These are phyloP conservation scores for Trametes pubescens DNA, from an alignment of 1,284 basidiomycete genomes.

Conservation along the genomic window DNA sequence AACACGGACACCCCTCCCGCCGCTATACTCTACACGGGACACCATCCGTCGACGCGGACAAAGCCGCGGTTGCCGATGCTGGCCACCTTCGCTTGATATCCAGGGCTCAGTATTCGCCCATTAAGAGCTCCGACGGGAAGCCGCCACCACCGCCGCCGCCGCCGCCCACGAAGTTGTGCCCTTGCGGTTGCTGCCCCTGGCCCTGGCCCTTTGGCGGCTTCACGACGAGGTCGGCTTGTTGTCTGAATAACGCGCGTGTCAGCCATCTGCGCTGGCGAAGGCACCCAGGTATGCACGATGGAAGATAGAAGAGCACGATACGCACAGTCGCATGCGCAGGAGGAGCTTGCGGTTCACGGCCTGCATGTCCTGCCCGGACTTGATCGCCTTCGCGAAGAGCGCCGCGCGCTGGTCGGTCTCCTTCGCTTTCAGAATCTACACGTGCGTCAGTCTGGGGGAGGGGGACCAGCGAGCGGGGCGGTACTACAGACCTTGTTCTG, in stretches of 20 bases:
- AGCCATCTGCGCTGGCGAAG: conserved; percentile 11
- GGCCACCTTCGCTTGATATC: too few relatives aligned
- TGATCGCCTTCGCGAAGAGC: conserved; percentile 77
- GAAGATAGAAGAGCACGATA: conserved; percentile 25
- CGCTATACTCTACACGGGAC: background rate
- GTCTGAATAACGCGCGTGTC: conserved; percentile 48
- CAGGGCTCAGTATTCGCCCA: conserved; percentile 9
- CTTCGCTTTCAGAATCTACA: conserved; percentile 77
- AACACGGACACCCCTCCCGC: background rate
- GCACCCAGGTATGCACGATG: conserved; percentile 1
- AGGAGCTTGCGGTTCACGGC: conserved; percentile 77
- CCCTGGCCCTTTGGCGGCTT: conserved; percentile 35
- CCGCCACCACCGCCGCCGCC: background rate
- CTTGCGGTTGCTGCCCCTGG: background rate
- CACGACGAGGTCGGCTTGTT: conserved; percentile 72
- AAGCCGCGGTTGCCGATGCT: too few relatives aligned
- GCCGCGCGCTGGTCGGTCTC: conserved; percentile 77
- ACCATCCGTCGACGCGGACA: too few relatives aligned
- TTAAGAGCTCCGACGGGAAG: conserved; percentile 10
- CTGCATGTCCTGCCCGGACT: conserved; percentile 74
- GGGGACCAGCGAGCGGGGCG: background rate
- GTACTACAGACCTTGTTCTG: conserved; percentile 69
- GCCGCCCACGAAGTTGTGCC: background rate
- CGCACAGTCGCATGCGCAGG: conserved; percentile 79
- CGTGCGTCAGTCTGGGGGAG: background rate